Percentiles rank a stretch among this genome's conserved stretches.
Evolutionary conservation across 768 basidiomycete species (phyloP).

Genomic region (Pulveroboletus sp.): DNA sequence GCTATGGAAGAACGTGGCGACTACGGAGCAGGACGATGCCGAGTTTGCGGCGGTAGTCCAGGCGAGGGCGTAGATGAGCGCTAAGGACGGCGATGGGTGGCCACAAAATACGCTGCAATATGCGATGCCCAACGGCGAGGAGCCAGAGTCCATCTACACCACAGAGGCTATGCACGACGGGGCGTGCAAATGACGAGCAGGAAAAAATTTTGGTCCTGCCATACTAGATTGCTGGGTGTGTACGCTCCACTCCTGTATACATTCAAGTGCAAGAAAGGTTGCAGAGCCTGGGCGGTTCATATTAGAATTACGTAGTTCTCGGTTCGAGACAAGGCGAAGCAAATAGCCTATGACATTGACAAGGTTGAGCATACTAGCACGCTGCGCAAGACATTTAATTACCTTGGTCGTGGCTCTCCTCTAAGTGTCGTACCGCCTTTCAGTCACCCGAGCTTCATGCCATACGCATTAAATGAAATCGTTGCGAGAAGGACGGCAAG

Average conservation of each 20-base stretch:
- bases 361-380: neutral
- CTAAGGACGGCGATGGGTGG: too few species aligned
- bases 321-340: too few species aligned
- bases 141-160: neutral
- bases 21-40: constrained; percentile 13
- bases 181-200: too few species aligned
- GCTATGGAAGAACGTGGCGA: constrained; percentile 17
- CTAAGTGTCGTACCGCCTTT: neutral
- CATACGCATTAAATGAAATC: too few species aligned
- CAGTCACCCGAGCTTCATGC: neutral
- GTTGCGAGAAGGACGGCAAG: too few species aligned
- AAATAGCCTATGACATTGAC: neutral
- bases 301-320: neutral
- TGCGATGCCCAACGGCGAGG: neutral
- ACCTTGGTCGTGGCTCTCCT: neutral
- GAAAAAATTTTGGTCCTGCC: neutral
- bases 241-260: neutral
- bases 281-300: neutral
- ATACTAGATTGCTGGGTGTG: neutral
- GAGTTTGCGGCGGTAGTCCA: constrained; percentile 3
- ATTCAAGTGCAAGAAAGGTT: neutral
- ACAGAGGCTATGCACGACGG: neutral
- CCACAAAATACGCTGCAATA: too few species aligned
- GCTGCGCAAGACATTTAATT: too few species aligned
- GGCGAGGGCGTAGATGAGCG: neutral